Evolutionary conservation across 2,329 filamentous ascomycete genomes (phyloP).

Genomic region (Pseudogymnoascus sp.): DNA sequence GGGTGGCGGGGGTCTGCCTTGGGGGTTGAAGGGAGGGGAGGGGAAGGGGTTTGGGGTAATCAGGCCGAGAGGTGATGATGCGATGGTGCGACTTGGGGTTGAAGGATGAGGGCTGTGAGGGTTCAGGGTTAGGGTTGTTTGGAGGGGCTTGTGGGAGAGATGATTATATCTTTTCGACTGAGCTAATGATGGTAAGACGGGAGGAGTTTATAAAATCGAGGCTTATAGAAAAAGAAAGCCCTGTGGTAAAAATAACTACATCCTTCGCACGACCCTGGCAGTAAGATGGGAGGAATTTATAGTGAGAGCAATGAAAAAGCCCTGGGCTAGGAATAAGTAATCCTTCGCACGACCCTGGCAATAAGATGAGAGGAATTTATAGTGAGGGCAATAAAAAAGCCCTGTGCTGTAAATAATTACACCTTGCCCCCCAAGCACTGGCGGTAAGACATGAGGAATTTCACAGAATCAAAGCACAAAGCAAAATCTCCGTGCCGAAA

Average conservation of each 20-base stretch:
- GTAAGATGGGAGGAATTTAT: neutral
- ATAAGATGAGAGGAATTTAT: neutral
- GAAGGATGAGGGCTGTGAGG: neutral
- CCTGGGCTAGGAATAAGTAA: neutral
- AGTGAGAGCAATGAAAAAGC: neutral
- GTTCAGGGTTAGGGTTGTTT: neutral
- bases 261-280: too few relatives aligned
- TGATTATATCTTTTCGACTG: neutral
- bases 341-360: too few relatives aligned
- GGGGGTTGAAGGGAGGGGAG: neutral
- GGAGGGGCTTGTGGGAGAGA: neutral
- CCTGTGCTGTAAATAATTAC: neutral
- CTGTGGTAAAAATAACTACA: neutral
- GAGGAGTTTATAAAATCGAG: neutral
- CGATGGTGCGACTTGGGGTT: neutral
- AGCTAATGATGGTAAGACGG: neutral
- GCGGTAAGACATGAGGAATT: neutral
- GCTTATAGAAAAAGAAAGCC: too few relatives aligned
- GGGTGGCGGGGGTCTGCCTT: neutral
- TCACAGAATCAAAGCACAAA: neutral
- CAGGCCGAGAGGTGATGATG: neutral
- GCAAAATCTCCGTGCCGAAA: neutral
- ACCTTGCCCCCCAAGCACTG: neutral
- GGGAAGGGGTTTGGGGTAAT: neutral
- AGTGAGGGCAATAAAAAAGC: neutral